Base-by-base conservation (phyloP, 106 monocot genomes). In the Acorus gramineus region DNA sequence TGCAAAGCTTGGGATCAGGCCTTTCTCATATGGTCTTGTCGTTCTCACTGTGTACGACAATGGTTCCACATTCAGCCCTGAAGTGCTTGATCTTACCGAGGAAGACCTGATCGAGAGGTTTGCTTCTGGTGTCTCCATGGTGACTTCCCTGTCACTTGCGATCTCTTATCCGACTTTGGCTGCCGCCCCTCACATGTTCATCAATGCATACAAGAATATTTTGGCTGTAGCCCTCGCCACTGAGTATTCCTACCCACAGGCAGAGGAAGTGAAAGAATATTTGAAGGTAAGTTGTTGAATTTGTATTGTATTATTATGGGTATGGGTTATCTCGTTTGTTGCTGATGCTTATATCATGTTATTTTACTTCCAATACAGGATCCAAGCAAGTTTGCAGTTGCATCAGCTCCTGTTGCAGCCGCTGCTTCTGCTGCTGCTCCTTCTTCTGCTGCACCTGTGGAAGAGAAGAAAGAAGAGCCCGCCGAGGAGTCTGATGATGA, bases 151-250 rank as follows among this genome's bases (percentile, higher is more conserved):
- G 28, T 28, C 28, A 28, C 28, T 28, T 28, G 28, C 28, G 0
- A 28, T 28, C 28, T 28, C 28, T 0, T 28, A 28, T 28, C 28
- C 28, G 28, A 68, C 46, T 4, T 11, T 68, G 4, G 56, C 56
- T 4, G 60, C 61, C 4, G 61, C 61, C 13, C 71, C 71, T 3
- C 71, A 62, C 53, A 71, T 71, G 60, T 71, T 71, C 59, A 49
- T 71, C 52, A 71, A 61, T 62, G 71, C 71, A 9, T 71, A 71
- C 60, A 62, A 71, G 61, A 71, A 71, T 47, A 11, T 62, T n/a
- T 46, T 71, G 45, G 60, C 60, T 4, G 62, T 62, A 44, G 71
- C 61, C 14, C 8, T 71, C 55, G 62, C 61, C 7, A 71, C 71
- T 0, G 62, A 62, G 14, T 62, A 62, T 46, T 54, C 71, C 6